phyloP scores from a whole-genome alignment of 306 rosid species.

The Spatholobus suberectus region DNA sequence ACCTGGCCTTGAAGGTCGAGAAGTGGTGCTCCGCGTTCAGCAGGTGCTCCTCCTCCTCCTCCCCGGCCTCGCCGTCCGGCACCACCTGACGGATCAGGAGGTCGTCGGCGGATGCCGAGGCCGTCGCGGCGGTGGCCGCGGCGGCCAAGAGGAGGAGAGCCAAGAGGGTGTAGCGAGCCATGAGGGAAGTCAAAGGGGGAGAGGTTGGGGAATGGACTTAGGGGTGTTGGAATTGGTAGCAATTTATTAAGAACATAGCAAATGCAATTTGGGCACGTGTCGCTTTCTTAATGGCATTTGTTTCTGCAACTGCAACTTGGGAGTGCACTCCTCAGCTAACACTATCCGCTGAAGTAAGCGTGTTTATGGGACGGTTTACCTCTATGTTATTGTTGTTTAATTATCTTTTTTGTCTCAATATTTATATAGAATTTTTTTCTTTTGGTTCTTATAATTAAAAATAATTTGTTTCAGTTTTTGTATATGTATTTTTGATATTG shows the following conservation, averaged over 20 bases:
- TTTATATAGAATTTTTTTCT: no score
- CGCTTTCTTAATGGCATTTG: not conserved
- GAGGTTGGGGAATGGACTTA: not conserved
- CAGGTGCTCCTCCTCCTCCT: slow-evolving; percentile 56
- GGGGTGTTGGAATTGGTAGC: no score
- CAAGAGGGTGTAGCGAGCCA: slow-evolving; percentile 45
- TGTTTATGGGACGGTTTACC: no score
- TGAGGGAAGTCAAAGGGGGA: slow-evolving; percentile 20
- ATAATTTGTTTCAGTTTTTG: no score
- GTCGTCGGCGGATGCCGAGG: slow-evolving; percentile 37
- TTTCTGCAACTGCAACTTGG: slow-evolving; percentile 28
- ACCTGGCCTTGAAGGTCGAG: slow-evolving; percentile 68
- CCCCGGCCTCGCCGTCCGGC: slow-evolving; percentile 49
- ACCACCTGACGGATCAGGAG: slow-evolving; percentile 79
- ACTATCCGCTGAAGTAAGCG: no score
- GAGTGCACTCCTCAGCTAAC: slow-evolving; percentile 1
- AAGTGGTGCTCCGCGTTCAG: slow-evolving; percentile 79
- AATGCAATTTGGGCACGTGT: slow-evolving; percentile 29
- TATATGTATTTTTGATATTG: no score
- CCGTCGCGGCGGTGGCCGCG: slow-evolving; percentile 35
- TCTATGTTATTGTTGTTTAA: no score
- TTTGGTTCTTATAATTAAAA: no score
- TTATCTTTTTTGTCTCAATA: no score
- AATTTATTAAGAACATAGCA: slow-evolving; percentile 4
- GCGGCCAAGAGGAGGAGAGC: slow-evolving; percentile 50